Evolutionary conservation across 257 asterid genomes (phyloP).

Genomic region (Perilla frutescens): DNA sequence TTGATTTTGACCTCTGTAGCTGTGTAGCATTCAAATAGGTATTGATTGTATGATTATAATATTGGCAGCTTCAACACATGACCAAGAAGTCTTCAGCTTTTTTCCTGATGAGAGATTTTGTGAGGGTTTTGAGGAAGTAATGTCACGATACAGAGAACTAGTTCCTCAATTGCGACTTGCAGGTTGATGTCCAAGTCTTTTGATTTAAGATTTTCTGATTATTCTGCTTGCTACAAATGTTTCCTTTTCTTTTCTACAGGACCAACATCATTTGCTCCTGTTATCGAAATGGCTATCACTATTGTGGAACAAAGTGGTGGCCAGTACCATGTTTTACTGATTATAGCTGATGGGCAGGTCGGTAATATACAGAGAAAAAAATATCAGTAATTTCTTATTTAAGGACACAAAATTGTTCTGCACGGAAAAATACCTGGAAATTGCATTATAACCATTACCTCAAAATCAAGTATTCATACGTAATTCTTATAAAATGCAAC

Average conservation of each 20-base stretch:
- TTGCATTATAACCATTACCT: background rate
- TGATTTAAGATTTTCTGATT: background rate
- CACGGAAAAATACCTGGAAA: background rate
- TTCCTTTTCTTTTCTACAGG: constrained; percentile 50
- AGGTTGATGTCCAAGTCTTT: constrained; percentile 45
- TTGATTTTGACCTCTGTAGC: constrained; percentile 11
- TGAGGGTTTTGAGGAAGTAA: constrained; percentile 92
- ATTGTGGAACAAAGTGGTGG: constrained; percentile 92
- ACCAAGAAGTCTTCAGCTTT: constrained; percentile 92
- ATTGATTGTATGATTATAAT: constrained; percentile 34
- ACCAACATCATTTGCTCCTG: constrained; percentile 93
- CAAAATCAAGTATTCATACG: background rate
- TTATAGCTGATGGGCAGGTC: constrained; percentile 94
- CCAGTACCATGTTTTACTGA: constrained; percentile 86
- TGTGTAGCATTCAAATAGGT: constrained; percentile 17
- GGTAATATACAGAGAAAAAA: constrained; percentile 23
- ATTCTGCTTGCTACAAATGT: constrained; percentile 12
- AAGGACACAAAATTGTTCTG: background rate
- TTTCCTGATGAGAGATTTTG: constrained; percentile 80
- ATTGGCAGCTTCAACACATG: constrained; percentile 94
- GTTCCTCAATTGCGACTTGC: constrained; percentile 93
- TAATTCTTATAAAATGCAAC: background rate
- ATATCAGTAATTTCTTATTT: background rate
- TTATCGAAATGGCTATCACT: constrained; percentile 86
- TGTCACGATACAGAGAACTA: constrained; percentile 81